phyloP scores from a whole-genome alignment of 2,329 filamentous ascomycete genomes.

The Cadophora gregata region DNA sequence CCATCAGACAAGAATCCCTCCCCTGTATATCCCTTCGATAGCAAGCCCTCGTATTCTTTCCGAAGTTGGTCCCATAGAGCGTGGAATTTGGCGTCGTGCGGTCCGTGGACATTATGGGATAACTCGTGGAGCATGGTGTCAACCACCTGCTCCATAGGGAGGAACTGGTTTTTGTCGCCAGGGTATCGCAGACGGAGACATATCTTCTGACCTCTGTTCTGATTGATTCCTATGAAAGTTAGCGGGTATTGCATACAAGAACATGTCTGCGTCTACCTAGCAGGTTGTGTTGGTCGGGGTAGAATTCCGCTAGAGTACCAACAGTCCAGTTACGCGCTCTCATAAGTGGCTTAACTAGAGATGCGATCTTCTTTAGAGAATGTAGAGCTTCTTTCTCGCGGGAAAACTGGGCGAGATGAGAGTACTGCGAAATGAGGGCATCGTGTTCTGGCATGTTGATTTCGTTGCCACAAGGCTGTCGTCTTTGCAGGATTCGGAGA shows the following conservation, averaged over 20 bases:
- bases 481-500: not conserved
- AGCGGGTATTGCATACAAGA: not conserved
- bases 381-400: conserved; percentile 58
- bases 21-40: conserved; percentile 85
- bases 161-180: conserved; percentile 75
- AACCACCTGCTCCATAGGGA: conserved; percentile 78
- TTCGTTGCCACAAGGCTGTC: conserved; percentile 13
- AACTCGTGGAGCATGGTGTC: conserved; percentile 97
- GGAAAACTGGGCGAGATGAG: conserved; percentile 56
- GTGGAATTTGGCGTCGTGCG: conserved; percentile 84
- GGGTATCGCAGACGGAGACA: conserved; percentile 81
- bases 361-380: conserved; percentile 80
- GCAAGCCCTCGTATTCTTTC: conserved; percentile 79
- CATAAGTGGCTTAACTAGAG: conserved; percentile 95
- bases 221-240: conserved; percentile 68
- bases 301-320: conserved; percentile 81
- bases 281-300: conserved; percentile 74
- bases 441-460: conserved; percentile 45
- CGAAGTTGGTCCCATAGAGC: conserved; percentile 88
- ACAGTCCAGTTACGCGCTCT: conserved; percentile 83
- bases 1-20: conserved; percentile 85
- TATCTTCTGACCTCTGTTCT: conserved; percentile 78
- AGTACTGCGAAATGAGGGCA: conserved; percentile 55
- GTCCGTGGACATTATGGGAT: conserved; percentile 83
- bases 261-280: conserved; percentile 58